Evolutionary conservation across 176 grass and related monocot species (phyloP).

Genomic region (Cenchrus purpureus): DNA sequence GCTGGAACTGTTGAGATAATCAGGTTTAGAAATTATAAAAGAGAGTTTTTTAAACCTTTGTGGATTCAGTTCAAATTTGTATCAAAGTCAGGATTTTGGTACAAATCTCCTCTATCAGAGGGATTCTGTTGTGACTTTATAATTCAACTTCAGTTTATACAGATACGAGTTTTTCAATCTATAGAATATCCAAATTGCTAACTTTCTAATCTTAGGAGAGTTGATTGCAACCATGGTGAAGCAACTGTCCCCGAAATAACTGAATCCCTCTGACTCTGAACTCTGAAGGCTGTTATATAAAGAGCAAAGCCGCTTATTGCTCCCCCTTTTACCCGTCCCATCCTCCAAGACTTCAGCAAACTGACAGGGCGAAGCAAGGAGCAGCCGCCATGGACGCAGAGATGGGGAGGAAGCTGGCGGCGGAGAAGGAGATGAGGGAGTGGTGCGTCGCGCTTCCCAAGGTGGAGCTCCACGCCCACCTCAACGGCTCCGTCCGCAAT

Average conservation of each 20-base stretch:
- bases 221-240: background rate
- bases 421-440: constrained; percentile 57
- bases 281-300: constrained; percentile 14
- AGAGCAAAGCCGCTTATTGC: background rate
- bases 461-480: constrained; percentile 97
- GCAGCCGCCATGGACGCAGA: constrained; percentile 38
- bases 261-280: background rate
- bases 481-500: constrained; percentile 93
- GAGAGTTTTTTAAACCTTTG: background rate
- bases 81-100: background rate
- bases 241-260: background rate
- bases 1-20: background rate
- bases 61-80: background rate
- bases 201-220: background rate
- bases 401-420: constrained; percentile 27
- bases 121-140: background rate
- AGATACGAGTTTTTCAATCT: background rate
- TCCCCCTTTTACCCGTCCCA: background rate
- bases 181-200: background rate
- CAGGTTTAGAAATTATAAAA: background rate
- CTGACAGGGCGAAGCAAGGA: constrained; percentile 7
- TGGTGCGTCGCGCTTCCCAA: constrained; percentile 89
- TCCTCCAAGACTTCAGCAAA: background rate
- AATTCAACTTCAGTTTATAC: background rate
- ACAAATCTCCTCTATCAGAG: background rate